Conservation (phyloP, 805 yeast species). For the Pichia membranifaciens region DNA sequence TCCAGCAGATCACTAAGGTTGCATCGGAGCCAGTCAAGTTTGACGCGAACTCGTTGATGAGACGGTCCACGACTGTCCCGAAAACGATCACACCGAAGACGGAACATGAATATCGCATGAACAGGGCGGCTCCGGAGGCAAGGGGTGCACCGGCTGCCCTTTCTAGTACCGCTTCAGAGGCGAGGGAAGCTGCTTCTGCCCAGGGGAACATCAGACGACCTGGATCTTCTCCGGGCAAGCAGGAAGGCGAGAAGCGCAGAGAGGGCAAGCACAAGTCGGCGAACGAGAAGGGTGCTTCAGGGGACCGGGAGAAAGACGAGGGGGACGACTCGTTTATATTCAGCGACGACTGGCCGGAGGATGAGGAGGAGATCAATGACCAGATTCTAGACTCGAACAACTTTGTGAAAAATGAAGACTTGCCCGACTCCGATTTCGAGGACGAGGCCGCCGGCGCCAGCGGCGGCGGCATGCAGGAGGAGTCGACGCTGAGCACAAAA, state of each 20-base stretch:
- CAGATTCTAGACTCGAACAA: conserved; percentile 22
- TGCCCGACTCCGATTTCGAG: conserved; percentile 26
- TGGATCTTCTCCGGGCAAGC: neutral
- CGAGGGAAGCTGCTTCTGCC: neutral
- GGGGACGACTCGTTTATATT: conserved; percentile 49
- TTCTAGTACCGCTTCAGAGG: neutral
- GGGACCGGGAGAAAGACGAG: conserved; percentile 8
- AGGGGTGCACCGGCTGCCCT: neutral
- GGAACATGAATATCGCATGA: neutral
- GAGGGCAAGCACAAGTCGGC: neutral
- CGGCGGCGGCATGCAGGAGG: too few relatives aligned
- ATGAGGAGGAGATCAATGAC: conserved; percentile 17
- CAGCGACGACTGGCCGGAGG: conserved; percentile 40
- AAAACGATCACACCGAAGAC: neutral
- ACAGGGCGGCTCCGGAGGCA: neutral
- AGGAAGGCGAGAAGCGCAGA: neutral
- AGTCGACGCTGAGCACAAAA: too few relatives aligned
- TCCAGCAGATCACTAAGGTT: conserved; percentile 44
- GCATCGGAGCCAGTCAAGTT: conserved; percentile 28
- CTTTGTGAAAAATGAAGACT: neutral
- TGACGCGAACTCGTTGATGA: conserved; percentile 28
- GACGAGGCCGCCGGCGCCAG: conserved; percentile 24
- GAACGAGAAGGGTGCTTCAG: neutral
- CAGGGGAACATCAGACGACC: neutral
- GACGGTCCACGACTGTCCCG: conserved; percentile 15